phyloP scores from a whole-genome alignment of 1,284 basidiomycete genomes.

The Malassezia equina region DNA sequence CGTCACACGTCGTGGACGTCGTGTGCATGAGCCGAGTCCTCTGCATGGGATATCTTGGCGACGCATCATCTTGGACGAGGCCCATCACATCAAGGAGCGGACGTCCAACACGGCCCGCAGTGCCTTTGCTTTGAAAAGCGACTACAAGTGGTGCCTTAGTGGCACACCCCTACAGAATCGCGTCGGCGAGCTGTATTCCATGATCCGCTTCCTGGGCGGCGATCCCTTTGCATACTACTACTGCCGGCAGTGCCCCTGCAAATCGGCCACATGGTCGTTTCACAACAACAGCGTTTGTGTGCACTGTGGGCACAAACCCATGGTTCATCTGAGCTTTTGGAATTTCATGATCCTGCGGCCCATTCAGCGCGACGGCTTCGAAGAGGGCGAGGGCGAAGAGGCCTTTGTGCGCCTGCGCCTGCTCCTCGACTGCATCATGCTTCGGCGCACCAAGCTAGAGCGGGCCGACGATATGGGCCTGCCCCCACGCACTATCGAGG shows the following conservation, averaged over 20 bases:
- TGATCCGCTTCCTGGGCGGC: conserved; percentile 55
- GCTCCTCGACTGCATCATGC: conserved; percentile 88
- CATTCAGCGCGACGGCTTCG: conserved; percentile 39
- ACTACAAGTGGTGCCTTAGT: conserved; percentile 87
- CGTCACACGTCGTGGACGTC: conserved; percentile 72
- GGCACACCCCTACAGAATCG: conserved; percentile 75
- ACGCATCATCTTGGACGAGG: conserved; percentile 91
- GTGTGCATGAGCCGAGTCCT: conserved; percentile 79
- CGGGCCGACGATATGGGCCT: conserved; percentile 91
- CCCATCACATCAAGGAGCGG: conserved; percentile 83
- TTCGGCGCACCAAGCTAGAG: conserved; percentile 67
- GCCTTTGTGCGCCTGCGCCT: conserved; percentile 50
- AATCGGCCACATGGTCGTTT: conserved; percentile 83
- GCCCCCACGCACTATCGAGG: conserved; percentile 83
- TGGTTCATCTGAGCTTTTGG: conserved; percentile 66
- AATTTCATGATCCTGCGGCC: conserved; percentile 47
- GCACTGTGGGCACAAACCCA: conserved; percentile 82
- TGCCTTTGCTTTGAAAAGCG: conserved; percentile 72
- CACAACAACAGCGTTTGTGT: conserved; percentile 72
- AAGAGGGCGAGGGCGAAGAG: conserved; percentile 37
- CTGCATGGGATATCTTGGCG: conserved; percentile 87
- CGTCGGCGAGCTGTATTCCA: conserved; percentile 93
- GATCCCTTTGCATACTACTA: conserved; percentile 33
- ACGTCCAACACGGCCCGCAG: conserved; percentile 92
- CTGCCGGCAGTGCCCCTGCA: conserved; percentile 75